Evolutionary conservation across 2,329 filamentous ascomycete genomes (phyloP), one percentile per base, ranked within the genome.

Genomic region (Amesomyces nigricolor): DNA sequence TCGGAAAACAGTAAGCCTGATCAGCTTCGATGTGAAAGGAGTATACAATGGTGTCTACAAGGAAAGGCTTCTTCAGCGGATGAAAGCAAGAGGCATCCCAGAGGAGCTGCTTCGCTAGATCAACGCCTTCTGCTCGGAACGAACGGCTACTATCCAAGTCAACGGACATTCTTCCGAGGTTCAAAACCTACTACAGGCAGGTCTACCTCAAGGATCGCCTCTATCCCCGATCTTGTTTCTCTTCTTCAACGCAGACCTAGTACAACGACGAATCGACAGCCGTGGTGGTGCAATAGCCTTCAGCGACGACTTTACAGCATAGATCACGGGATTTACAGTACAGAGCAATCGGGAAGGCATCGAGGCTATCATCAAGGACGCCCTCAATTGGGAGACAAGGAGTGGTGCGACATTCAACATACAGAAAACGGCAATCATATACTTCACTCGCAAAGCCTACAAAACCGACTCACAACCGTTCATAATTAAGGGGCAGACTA

Each of bases 191-290:
- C 56, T 29, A 22, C 35, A 53, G 39, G 54, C 45, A 4, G 46
- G 54, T n/a, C 40, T 57, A 9, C 51, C 32, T 7, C 42, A 58
- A 48, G 51, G 55, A 7, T 58, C 51, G 5, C 55, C 51, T 11
- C 29, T 57, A 5, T 54, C 47, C 32, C 51, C 51, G n/a, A 52
- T 58, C 22, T 7, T 63, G 17, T 64, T 64, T 42, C 54, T 64
- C 26, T 70, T 70, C 62, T 71, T 70, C 60, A 73, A 73, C 51
- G 66, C 67, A 53, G 66, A 72, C 54, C 64, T 73, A 11, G 65
- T 73, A 8, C 56, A 72, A 51, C 47, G 57, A 44, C 53, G 57
- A 26, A 70, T 72, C 45, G 57, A 67, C 42, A 56, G 67, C 64
- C 55, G 43, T 19, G 44, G 54, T 10, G 54, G 48, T 19, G 63